Evolutionary conservation across 805 yeast species (phyloP), one percentile per base, ranked within the genome.

Genomic region (Saccharomycopsis amapae): DNA sequence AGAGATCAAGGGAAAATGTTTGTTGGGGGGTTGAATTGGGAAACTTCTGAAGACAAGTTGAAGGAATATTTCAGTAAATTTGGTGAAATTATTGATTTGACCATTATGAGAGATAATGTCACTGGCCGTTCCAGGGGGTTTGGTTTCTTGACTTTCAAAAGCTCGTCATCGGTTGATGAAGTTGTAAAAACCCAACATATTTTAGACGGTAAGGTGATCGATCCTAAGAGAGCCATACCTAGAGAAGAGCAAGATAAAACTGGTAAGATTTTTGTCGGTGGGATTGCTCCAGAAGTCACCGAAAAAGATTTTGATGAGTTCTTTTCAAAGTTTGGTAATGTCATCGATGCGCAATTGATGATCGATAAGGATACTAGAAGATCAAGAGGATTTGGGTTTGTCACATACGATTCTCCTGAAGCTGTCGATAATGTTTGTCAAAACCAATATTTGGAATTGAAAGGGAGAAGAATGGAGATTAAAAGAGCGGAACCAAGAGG

Each of bases 11-110:
- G 95, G 45, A 88, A 88, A 61, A 85, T 88, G 95, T 88, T 88
- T 59, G 78, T 87, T 63, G 98, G 98, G 53, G 98, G 98, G 42
- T 77, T 90, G 57, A 93, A 90, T 59, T 90, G 97, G 97, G 97
- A 90, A 60, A 90, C 98, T 13, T 81, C 89, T 12, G 97, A 90
- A 59, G 95, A 88, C 52, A 78, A 83, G 28, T 68, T 90, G 65
- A 79, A 74, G 55, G 81, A 78, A 45, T 90, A 90, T 62, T 90
- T 90, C 62, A 69, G 81, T 40, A 81, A 89, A 62, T 90, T 76
- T 61, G 98, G 98, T 56, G 90, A 83, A 53, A 89, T 90, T 45
- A 62, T 78, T 35, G 97, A 89, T 54, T 77, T 85, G 58, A 85
- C 90, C 33, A 90, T 90, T 51, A 90, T 93, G 97, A 82, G 93